Evolutionary conservation across 1,284 basidiomycete genomes (phyloP), one percentile per base, ranked within the genome.

Genomic region (Cryptococcus depauperatus): DNA sequence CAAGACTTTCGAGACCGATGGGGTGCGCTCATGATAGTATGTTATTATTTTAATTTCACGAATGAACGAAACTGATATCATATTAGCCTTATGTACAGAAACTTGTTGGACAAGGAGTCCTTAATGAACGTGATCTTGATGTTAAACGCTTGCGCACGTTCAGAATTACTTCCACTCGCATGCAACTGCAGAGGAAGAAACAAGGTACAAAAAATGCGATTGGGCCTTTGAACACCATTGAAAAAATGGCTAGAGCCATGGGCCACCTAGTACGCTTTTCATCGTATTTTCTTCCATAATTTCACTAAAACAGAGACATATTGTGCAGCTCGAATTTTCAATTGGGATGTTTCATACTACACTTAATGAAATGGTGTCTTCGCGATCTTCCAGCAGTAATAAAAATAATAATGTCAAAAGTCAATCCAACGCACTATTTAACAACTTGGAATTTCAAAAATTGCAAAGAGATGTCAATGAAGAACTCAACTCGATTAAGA

Each of bases 301-400:
- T 4, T 18, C n/a, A 28, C 28, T 13, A 37, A n/a, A n/a, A n/a
- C n/a, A n/a, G n/a, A n/a, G n/a, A n/a, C n/a, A 39, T 7, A 14
- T 22, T 3, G 22, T 6, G 5, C 29, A 92, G 89, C 73, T 88
- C 50, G 86, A 91, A 64, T 84, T 83, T 32, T 90, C 84, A 19
- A 72, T 83, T 8, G 74, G 75, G n/a, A 84, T 86, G 77, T 91
- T 86, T 57, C 77, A 85, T 59, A 77, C 75, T 4, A 75, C 69
- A 29, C 65, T 91, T 28, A 74, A 64, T 30, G 68, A 72, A 27
- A 59, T 71, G 19, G 51, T 58, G 3, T 74, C 57, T 52, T 68
- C 56, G 59, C 72, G 55, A 2, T 48, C 53, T 2, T 40, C 53
- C 2, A 38, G 22, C 23, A 32, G 21, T 18, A 63, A 67, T 40